phyloP scores from a whole-genome alignment of 2,329 filamentous ascomycete species.

The Colletotrichum siamense region DNA sequence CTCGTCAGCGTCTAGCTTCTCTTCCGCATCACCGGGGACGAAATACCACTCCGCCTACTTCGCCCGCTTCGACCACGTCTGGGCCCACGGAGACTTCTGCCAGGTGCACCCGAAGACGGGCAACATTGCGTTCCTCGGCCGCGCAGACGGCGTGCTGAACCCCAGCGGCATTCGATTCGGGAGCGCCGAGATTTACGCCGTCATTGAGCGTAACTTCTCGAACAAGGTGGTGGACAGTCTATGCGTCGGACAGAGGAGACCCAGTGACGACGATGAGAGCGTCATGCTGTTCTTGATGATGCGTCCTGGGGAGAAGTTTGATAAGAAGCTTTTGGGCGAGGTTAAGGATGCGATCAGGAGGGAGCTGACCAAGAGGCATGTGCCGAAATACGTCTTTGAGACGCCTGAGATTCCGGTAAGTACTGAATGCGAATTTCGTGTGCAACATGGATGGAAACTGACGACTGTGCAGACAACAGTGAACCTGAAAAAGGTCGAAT shows the following conservation, averaged over 20 bases:
- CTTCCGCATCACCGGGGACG: slow-evolving; percentile 49
- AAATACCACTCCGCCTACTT: slow-evolving; percentile 69
- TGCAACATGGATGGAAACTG: slow-evolving; percentile 8
- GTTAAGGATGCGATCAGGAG: slow-evolving; percentile 70
- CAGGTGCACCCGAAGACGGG: slow-evolving; percentile 71
- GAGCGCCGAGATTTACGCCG: slow-evolving; percentile 79
- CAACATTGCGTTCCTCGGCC: slow-evolving; percentile 69
- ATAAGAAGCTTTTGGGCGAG: slow-evolving; percentile 55
- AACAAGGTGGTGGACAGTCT: slow-evolving; percentile 72
- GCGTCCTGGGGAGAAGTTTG: slow-evolving; percentile 62
- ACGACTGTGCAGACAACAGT: slow-evolving; percentile 68
- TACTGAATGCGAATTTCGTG: slow-evolving; percentile 19
- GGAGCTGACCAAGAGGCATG: slow-evolving; percentile 75
- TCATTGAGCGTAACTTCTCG: slow-evolving; percentile 71
- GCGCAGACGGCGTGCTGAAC: slow-evolving; percentile 81
- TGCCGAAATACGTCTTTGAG: slow-evolving; percentile 80
- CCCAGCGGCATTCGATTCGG: slow-evolving; percentile 82
- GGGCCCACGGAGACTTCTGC: slow-evolving; percentile 86
- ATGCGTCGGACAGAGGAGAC: slow-evolving; percentile 78
- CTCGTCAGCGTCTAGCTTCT: slow-evolving; percentile 27
- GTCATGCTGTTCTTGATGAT: slow-evolving; percentile 63
- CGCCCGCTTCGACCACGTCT: slow-evolving; percentile 68
- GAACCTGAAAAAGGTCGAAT: slow-evolving; percentile 84
- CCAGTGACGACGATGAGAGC: slow-evolving; percentile 57
- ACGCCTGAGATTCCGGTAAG: slow-evolving; percentile 81